These are phyloP conservation scores for Penicillium oxalicum DNA, from an alignment of 2,329 filamentous ascomycete species.

Conservation along the genomic window DNA sequence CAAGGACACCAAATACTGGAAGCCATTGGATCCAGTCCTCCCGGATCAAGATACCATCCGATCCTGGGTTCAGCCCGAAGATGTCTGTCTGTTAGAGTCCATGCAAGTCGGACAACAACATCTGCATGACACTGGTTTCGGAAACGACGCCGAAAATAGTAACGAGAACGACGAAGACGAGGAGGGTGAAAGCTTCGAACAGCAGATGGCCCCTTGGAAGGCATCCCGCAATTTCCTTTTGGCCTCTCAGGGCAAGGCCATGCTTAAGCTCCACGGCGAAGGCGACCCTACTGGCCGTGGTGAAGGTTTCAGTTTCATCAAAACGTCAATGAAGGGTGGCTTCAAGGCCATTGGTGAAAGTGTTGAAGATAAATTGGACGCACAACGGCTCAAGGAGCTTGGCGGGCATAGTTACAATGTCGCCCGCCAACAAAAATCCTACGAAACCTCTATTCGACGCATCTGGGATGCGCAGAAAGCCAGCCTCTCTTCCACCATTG, in stretches of 20 bases:
- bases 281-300: conserved; percentile 92
- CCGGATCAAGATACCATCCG: conserved; percentile 78
- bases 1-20: conserved; percentile 83
- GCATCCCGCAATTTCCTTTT: conserved; percentile 95
- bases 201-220: conserved; percentile 92
- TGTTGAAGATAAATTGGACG: conserved; percentile 78
- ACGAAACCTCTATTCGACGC: conserved; percentile 81
- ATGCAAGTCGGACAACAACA: conserved; percentile 95
- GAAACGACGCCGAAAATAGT: conserved; percentile 60
- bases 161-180: conserved; percentile 59
- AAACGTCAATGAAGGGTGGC: conserved; percentile 97
- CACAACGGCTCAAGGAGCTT: conserved; percentile 60
- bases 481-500: conserved; percentile 66
- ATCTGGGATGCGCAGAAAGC: conserved; percentile 88
- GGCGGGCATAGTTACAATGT: conserved; percentile 97
- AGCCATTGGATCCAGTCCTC: conserved; percentile 62
- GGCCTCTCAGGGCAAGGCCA: conserved; percentile 88
- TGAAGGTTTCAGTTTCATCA: conserved; percentile 93
- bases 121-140: conserved; percentile 84
- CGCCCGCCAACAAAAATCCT: conserved; percentile 84
- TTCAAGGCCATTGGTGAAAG: conserved; percentile 88
- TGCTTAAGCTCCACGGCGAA: conserved; percentile 90
- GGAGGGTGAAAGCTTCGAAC: conserved; percentile 69
- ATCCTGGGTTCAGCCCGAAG: conserved; percentile 87
- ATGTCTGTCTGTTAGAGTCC: conserved; percentile 87